Evolutionary conservation across 1,139 yeast species (phyloP).

Genomic region (Pneumocystis canis): DNA sequence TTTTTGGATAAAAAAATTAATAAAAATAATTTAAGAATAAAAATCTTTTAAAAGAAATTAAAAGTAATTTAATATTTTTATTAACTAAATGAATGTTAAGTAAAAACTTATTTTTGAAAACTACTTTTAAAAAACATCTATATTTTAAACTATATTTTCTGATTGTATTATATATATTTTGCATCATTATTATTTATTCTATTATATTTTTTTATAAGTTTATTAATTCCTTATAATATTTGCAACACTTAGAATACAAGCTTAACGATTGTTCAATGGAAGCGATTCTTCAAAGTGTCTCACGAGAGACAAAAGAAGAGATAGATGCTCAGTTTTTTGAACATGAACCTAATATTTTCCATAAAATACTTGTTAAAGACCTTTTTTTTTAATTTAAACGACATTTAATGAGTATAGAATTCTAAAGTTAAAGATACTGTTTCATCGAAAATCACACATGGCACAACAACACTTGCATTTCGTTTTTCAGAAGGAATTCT

Average conservation of each 20-base stretch:
- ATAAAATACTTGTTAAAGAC: background rate
- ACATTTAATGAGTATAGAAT: background rate
- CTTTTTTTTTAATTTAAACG: background rate
- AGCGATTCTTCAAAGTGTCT: background rate
- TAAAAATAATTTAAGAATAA: no score
- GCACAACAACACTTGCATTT: slow-evolving; percentile 94
- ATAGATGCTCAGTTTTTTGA: background rate
- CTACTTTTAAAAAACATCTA: no score
- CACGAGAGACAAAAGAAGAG: background rate
- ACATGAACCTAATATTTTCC: background rate
- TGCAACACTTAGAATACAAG: background rate
- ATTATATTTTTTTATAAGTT: no score
- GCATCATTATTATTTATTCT: no score
- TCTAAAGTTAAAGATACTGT: slow-evolving; percentile 25
- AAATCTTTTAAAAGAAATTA: no score
- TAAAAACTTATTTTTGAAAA: no score
- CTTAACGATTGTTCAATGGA: background rate
- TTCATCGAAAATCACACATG: slow-evolving; percentile 92
- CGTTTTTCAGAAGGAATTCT: slow-evolving; percentile 90
- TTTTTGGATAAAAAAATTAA: no score
- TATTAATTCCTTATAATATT: no score
- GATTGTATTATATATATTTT: no score
- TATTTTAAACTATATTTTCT: no score
- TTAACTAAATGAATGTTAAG: no score
- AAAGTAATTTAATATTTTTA: no score